Percentiles rank a stretch among this genome's conserved stretches.
phyloP scores from a whole-genome alignment of 768 basidiomycete genomes.

The Udeniomyces megalosporus region DNA sequence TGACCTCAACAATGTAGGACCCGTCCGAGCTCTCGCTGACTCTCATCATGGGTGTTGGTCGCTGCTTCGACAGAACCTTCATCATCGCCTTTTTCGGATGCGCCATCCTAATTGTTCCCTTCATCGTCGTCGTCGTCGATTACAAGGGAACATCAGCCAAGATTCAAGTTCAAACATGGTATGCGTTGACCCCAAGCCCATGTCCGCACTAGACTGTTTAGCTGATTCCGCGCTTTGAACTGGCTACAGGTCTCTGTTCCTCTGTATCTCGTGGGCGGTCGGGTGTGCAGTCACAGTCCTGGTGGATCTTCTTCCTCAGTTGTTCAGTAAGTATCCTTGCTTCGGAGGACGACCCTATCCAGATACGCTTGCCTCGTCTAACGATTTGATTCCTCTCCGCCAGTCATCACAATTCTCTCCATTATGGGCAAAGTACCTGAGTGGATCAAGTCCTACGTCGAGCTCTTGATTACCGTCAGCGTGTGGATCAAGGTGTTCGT shows the following conservation, averaged over 20 bases:
- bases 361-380: slow-evolving; percentile 37
- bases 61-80: slow-evolving; percentile 32
- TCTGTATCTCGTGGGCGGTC: slow-evolving; percentile 46
- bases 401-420: slow-evolving; percentile 2
- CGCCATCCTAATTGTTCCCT: slow-evolving; percentile 50
- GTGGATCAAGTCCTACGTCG: slow-evolving; percentile 15
- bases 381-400: neutral
- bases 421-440: slow-evolving; percentile 10
- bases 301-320: slow-evolving; percentile 21
- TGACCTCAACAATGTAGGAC: slow-evolving; percentile 40
- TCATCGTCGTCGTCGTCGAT: slow-evolving; percentile 49
- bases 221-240: neutral
- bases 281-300: slow-evolving; percentile 37
- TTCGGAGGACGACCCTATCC: no score
- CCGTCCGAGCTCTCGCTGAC: no score
- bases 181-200: neutral
- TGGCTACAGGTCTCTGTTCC: slow-evolving; percentile 45
- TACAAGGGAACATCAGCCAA: slow-evolving; percentile 39
- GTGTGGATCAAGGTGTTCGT: slow-evolving; percentile 55
- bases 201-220: neutral
- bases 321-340: slow-evolving; percentile 21
- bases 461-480: slow-evolving; percentile 53
- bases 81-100: slow-evolving; percentile 45
- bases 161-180: slow-evolving; percentile 42
- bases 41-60: no score